These are phyloP conservation scores for Aristolochia contorta DNA, from an alignment of 164 flowering plant genomes.

Conservation along the genomic window DNA sequence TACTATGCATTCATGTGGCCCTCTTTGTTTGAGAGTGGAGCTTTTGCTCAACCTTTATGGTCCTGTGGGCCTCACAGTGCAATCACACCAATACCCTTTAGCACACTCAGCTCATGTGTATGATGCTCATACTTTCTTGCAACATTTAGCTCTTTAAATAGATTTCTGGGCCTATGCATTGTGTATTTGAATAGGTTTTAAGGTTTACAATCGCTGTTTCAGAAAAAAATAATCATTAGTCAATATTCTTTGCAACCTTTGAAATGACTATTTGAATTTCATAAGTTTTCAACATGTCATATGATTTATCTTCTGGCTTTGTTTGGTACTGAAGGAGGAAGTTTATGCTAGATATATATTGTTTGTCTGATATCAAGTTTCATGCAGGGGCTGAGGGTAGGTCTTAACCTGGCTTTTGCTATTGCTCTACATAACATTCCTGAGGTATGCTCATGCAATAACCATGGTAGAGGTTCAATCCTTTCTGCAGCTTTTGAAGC, in stretches of 20 bases:
- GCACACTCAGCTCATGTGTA: no score
- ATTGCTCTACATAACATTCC: conserved; percentile 95
- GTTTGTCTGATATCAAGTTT: background rate
- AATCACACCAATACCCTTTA: no score
- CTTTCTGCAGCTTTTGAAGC: no score
- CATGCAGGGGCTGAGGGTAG: conserved; percentile 84
- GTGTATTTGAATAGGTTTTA: background rate
- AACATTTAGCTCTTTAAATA: background rate
- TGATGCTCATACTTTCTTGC: background rate
- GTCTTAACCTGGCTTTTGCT: conserved; percentile 86
- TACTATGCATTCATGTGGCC: no score
- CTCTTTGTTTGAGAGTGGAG: no score
- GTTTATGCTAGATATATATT: background rate
- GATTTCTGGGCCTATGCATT: background rate
- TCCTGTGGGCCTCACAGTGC: no score
- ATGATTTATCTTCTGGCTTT: conserved; percentile 1
- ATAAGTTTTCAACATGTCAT: background rate
- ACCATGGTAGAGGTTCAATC: no score
- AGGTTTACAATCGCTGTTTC: background rate
- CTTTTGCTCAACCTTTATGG: no score
- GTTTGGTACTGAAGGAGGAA: background rate
- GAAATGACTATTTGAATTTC: no score
- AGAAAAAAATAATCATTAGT: no score
- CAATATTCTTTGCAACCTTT: no score
- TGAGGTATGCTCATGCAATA: conserved; percentile 41